Evolutionary conservation across 139 green algal species (phyloP).

Genomic region (Chlamydomonas asymmetrica): DNA sequence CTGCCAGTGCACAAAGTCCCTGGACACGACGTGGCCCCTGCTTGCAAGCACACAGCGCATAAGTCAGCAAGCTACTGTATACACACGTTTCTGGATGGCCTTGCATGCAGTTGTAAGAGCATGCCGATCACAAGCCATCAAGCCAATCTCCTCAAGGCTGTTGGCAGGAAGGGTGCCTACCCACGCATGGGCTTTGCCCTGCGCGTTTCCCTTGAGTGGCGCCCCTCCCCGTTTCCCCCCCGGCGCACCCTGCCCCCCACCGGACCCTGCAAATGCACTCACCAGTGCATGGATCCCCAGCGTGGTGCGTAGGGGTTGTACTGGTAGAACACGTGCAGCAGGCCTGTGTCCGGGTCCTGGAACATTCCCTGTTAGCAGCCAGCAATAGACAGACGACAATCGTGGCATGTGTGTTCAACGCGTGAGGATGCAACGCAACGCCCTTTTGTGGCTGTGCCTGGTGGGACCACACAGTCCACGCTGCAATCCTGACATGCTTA

Average conservation of each 20-base stretch:
- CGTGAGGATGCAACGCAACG: too few relatives aligned
- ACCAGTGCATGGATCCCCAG: constrained; percentile 43
- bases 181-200: neutral
- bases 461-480: too few relatives aligned
- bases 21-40: constrained; percentile 34
- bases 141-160: neutral
- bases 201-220: too few relatives aligned
- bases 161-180: neutral
- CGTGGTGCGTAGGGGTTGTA: constrained; percentile 32
- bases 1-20: constrained; percentile 51
- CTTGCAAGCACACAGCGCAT: too few relatives aligned
- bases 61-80: neutral
- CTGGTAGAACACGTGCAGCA: constrained; percentile 31
- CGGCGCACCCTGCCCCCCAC: constrained; percentile 4
- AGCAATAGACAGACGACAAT: too few relatives aligned
- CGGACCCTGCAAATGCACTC: too few relatives aligned
- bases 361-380: neutral
- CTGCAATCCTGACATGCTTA: too few relatives aligned
- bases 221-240: neutral
- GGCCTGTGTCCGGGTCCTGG: neutral
- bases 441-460: too few relatives aligned
- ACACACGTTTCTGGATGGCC: neutral
- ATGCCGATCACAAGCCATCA: constrained; percentile 4
- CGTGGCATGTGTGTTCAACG: too few relatives aligned
- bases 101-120: neutral